A percentile compares a stretch with the other conserved stretches of the same genome.
phyloP scores from a whole-genome alignment of 2,329 filamentous ascomycete genomes.

The Fusarium virguliforme region DNA sequence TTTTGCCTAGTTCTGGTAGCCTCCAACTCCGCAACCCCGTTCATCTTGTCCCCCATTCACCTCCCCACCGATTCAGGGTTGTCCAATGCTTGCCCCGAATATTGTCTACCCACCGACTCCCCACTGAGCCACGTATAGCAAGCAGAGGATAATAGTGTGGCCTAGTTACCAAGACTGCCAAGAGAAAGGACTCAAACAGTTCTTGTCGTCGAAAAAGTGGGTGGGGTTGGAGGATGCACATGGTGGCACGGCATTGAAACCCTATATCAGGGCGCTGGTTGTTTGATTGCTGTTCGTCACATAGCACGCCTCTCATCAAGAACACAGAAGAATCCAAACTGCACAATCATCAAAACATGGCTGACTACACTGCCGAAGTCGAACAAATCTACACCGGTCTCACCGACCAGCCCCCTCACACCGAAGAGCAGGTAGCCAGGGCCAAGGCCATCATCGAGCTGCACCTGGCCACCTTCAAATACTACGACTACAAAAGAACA shows the following conservation, averaged over 20 bases:
- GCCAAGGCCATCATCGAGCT: slow-evolving; percentile 14
- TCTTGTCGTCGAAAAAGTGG: slow-evolving; percentile 1
- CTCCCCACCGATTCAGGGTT: slow-evolving; percentile 11
- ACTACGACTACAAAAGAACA: slow-evolving; percentile 17
- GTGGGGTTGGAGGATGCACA: slow-evolving; percentile 7
- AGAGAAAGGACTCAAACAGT: not conserved
- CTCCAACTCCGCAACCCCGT: not conserved
- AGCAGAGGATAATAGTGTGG: not conserved
- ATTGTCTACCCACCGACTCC: slow-evolving; percentile 18
- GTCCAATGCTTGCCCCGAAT: not conserved
- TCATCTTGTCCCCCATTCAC: slow-evolving; percentile 2
- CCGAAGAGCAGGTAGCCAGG: slow-evolving; percentile 12
- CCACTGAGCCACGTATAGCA: slow-evolving; percentile 10
- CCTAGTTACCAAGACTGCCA: not conserved
- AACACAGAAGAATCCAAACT: slow-evolving; percentile 2
- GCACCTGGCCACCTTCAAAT: slow-evolving; percentile 18
- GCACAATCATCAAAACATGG: slow-evolving; percentile 3
- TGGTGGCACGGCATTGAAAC: slow-evolving; percentile 5
- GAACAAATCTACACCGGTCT: slow-evolving; percentile 15
- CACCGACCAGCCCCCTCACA: slow-evolving; percentile 15
- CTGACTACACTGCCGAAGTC: slow-evolving; percentile 15
- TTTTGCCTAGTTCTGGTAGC: not conserved
- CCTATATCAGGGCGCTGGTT: slow-evolving; percentile 12
- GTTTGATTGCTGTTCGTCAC: slow-evolving; percentile 2
- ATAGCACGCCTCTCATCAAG: slow-evolving; percentile 1